Evolutionary conservation across 2,329 filamentous ascomycete genomes (phyloP).

Genomic region (Aspergillus transmontanensis): DNA sequence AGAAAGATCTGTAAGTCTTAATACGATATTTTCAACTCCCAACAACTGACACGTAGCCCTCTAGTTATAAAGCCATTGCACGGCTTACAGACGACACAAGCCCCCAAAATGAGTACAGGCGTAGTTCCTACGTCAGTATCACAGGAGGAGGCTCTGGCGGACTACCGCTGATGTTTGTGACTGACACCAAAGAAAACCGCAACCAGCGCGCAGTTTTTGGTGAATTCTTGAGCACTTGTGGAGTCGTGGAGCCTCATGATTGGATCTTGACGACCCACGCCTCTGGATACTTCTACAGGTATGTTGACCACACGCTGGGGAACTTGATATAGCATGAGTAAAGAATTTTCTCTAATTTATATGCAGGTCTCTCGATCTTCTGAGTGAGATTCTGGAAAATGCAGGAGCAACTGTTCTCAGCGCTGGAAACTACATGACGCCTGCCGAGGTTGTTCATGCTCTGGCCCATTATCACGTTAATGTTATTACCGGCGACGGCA

Average conservation of each 20-base stretch:
- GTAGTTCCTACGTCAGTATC: constrained; percentile 41
- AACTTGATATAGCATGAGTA: not conserved
- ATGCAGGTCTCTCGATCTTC: constrained; percentile 43
- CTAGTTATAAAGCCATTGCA: not conserved
- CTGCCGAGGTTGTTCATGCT: constrained; percentile 27
- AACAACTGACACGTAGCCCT: not conserved
- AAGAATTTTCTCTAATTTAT: not conserved
- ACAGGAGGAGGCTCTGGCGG: constrained; percentile 45
- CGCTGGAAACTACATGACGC: constrained; percentile 35
- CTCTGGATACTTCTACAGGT: constrained; percentile 45
- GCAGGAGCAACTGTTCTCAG: constrained; percentile 45
- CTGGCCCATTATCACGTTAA: constrained; percentile 40
- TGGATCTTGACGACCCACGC: constrained; percentile 45
- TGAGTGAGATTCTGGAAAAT: constrained; percentile 44
- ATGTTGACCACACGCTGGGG: not conserved
- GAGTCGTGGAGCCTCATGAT: constrained; percentile 39
- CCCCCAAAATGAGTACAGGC: constrained; percentile 41
- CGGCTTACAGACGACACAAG: constrained; percentile 6
- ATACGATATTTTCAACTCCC: not conserved
- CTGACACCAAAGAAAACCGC: constrained; percentile 46
- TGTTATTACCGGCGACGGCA: constrained; percentile 42
- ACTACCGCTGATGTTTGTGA: constrained; percentile 44
- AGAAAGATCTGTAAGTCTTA: constrained; percentile 3
- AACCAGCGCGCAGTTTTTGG: constrained; percentile 42
- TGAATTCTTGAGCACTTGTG: constrained; percentile 30